phyloP scores from a whole-genome alignment of 371 early-diverging fungal genomes.

The Choanephora cucurbitarum region DNA sequence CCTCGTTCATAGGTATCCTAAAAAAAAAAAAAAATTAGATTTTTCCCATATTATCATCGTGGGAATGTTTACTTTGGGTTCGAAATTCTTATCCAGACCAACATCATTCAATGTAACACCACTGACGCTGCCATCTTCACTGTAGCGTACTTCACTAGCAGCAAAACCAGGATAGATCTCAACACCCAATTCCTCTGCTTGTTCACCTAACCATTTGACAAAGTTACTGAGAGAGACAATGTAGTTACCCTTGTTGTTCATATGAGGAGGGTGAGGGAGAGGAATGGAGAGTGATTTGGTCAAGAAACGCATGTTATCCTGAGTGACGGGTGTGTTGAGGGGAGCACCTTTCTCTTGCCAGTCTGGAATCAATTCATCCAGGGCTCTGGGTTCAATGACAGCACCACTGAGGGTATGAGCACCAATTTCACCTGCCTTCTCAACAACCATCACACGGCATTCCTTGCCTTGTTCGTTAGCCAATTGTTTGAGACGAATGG shows the following conservation, averaged over 20 bases:
- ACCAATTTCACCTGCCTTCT: conserved; percentile 96
- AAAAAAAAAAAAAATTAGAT: conserved; percentile 2
- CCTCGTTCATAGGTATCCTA: conserved; percentile 91
- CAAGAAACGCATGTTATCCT: conserved; percentile 87
- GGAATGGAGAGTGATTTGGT: conserved; percentile 84
- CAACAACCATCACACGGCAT: conserved; percentile 88
- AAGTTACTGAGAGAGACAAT: conserved; percentile 93
- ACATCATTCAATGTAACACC: conserved; percentile 97
- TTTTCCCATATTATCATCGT: conserved; percentile 5
- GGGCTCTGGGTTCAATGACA: conserved; percentile 91
- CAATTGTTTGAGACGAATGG: conserved; percentile 91
- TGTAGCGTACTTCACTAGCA: conserved; percentile 90
- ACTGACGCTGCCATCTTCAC: conserved; percentile 86
- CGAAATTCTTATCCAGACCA: conserved; percentile 88
- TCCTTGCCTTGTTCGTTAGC: conserved; percentile 86
- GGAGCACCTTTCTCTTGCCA: conserved; percentile 97
- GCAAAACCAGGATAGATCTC: conserved; percentile 95
- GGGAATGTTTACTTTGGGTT: conserved; percentile 68
- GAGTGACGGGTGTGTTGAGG: conserved; percentile 82
- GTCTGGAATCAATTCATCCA: conserved; percentile 95
- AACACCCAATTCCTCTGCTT: conserved; percentile 95
- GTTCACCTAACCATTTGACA: conserved; percentile 95
- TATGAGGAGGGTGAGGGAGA: conserved; percentile 94
- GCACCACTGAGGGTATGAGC: conserved; percentile 96
- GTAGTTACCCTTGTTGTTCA: conserved; percentile 97